Conservation (phyloP, 176 grass and related monocot genomes). For the bread wheat (Triticum aestivum) region DNA sequence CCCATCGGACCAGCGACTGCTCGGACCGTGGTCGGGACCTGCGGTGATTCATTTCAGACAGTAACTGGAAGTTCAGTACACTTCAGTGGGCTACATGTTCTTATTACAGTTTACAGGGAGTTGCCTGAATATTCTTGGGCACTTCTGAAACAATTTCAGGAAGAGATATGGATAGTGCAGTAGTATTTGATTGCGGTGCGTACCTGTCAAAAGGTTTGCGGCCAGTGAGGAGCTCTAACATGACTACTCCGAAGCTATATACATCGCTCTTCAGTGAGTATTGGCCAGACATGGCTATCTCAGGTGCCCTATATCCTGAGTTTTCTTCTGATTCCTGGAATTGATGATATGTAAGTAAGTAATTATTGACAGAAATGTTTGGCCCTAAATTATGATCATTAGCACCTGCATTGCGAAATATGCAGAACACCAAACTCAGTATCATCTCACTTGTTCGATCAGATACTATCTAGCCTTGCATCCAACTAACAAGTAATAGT, state of each 20-base stretch:
- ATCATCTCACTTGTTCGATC: not conserved
- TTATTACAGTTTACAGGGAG: not conserved
- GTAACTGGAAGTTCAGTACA: not conserved
- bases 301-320: slow-evolving; percentile 75
- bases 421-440: not conserved
- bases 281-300: slow-evolving; percentile 69
- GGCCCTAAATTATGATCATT: not conserved
- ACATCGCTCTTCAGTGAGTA: slow-evolving; percentile 89
- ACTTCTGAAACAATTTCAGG: not conserved
- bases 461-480: not conserved
- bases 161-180: not conserved
- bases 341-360: slow-evolving; percentile 17
- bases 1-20: slow-evolving; percentile 82
- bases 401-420: not conserved
- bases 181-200: not conserved
- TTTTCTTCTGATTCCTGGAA: slow-evolving; percentile 61
- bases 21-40: slow-evolving; percentile 57
- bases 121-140: not conserved
- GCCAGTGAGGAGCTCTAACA: slow-evolving; percentile 92
- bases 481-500: not conserved
- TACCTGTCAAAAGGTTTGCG: slow-evolving; percentile 87
- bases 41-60: slow-evolving; percentile 1
- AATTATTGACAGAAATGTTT: not conserved
- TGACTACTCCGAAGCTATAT: slow-evolving; percentile 92
- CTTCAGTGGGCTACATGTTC: not conserved